Percentiles rank a stretch among this genome's conserved stretches.
These are phyloP conservation scores for Metschnikowia lachancei DNA, from an alignment of 805 yeast genomes.

Conservation along the genomic window DNA sequence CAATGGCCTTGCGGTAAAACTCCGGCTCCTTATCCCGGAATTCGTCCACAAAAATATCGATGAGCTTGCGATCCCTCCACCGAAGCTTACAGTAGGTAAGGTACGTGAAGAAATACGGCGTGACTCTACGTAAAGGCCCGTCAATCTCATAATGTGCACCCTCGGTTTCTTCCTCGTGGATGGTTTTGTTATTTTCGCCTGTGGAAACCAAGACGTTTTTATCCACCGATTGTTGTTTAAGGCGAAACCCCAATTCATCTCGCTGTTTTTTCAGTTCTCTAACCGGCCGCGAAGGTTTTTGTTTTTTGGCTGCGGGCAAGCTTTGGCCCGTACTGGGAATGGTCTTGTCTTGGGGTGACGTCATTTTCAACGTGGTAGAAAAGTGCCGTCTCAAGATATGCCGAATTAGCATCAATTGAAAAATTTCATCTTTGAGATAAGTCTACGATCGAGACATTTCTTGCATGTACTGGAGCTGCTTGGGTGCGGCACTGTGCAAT, in stretches of 20 bases:
- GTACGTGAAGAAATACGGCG: constrained; percentile 87
- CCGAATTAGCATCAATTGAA: neutral
- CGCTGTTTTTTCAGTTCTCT: constrained; percentile 25
- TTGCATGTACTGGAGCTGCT: too few relatives aligned
- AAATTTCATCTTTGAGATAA: too few relatives aligned
- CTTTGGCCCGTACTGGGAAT: neutral
- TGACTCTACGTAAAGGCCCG: constrained; percentile 65
- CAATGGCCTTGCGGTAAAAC: constrained; percentile 54
- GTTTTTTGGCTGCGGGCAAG: constrained; percentile 3
- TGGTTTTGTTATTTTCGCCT: constrained; percentile 37
- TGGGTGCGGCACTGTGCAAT: too few relatives aligned
- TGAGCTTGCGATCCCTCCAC: constrained; percentile 81
- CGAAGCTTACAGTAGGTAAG: constrained; percentile 86
- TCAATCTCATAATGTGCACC: constrained; percentile 56
- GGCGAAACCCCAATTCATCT: constrained; percentile 48
- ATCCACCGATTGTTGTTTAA: constrained; percentile 44
- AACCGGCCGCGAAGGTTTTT: constrained; percentile 6
- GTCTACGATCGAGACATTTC: too few relatives aligned
- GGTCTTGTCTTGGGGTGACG: neutral
- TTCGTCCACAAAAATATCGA: constrained; percentile 80
- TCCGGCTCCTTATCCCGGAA: constrained; percentile 74
- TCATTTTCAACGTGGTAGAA: neutral
- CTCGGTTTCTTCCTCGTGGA: constrained; percentile 55
- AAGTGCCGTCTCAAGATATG: neutral
- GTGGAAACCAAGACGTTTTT: constrained; percentile 42